Evolutionary conservation across 768 basidiomycete species (phyloP).

Genomic region (Mycena sanguinolenta): DNA sequence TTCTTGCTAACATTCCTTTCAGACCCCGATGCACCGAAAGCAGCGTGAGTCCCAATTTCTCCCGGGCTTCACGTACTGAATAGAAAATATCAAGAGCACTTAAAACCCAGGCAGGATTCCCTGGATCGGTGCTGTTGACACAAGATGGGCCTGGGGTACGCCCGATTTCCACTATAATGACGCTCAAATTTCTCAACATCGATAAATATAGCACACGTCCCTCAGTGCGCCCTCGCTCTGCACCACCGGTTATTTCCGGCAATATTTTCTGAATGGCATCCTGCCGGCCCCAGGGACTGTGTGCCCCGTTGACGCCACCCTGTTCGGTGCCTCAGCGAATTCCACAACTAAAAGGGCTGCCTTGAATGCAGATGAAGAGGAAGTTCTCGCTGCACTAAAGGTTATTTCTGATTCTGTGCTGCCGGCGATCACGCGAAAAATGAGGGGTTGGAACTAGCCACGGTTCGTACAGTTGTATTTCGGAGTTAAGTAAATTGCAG

Average conservation of each 20-base stretch:
- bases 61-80: neutral
- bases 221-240: constrained; percentile 38
- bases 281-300: constrained; percentile 41
- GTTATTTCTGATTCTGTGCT: constrained; percentile 5
- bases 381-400: constrained; percentile 2
- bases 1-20: neutral
- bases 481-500: too few relatives aligned
- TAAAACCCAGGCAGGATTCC: constrained; percentile 27
- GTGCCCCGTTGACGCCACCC: constrained; percentile 35
- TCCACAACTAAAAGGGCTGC: neutral
- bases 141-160: constrained; percentile 32
- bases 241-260: constrained; percentile 33
- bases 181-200: too few relatives aligned
- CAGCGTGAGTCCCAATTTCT: constrained; percentile 5
- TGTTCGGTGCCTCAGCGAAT: constrained; percentile 25
- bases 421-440: constrained; percentile 9
- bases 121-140: constrained; percentile 26
- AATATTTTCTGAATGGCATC: constrained; percentile 42
- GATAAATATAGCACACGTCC: constrained; percentile 34
- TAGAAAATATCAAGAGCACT: constrained; percentile 13
- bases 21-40: constrained; percentile 31
- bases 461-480: too few relatives aligned
- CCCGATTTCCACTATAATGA: neutral
- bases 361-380: constrained; percentile 17
- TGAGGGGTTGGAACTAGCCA: too few relatives aligned